phyloP scores from a whole-genome alignment of 2,329 filamentous ascomycete species.

The Coniochaeta hoffmannii region DNA sequence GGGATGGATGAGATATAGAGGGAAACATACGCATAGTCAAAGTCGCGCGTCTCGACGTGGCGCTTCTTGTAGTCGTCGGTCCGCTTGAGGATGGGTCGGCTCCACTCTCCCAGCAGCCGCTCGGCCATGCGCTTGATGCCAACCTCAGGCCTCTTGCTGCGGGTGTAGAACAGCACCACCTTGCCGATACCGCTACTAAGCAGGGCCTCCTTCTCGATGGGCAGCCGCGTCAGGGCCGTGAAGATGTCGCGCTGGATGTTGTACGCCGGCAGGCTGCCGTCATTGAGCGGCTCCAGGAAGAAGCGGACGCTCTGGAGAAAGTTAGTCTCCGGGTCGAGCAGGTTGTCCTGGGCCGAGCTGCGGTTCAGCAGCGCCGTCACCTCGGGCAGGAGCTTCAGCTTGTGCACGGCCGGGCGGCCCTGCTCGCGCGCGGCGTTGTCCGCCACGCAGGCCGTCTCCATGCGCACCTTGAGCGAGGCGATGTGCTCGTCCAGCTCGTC shows the following conservation, averaged over 20 bases:
- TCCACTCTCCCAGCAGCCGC: conserved; percentile 91
- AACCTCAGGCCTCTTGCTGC: conserved; percentile 81
- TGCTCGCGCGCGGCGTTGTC: conserved; percentile 77
- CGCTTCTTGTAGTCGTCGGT: conserved; percentile 93
- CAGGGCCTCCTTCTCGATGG: conserved; percentile 84
- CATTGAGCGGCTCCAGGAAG: conserved; percentile 92
- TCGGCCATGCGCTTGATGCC: conserved; percentile 92
- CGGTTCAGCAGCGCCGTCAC: conserved; percentile 84
- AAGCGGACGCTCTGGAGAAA: conserved; percentile 92
- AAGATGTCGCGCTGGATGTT: conserved; percentile 96
- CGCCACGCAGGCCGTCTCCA: conserved; percentile 82
- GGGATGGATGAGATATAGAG: too few species aligned
- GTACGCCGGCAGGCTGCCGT: conserved; percentile 90
- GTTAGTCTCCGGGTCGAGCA: conserved; percentile 92
- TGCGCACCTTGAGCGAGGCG: conserved; percentile 75
- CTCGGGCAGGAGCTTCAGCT: conserved; percentile 87
- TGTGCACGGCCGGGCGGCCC: conserved; percentile 78
- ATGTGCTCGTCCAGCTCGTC: conserved; percentile 87
- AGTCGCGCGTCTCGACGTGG: conserved; percentile 55
- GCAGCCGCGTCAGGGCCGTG: conserved; percentile 67
- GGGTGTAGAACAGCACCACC: conserved; percentile 93
- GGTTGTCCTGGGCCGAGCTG: conserved; percentile 74
- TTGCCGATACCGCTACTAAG: conserved; percentile 92
- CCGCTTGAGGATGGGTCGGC: conserved; percentile 83
- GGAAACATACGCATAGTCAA: conserved; percentile 46